phyloP scores from a whole-genome alignment of 179 eudicot species.

The Beta corolliflora region DNA sequence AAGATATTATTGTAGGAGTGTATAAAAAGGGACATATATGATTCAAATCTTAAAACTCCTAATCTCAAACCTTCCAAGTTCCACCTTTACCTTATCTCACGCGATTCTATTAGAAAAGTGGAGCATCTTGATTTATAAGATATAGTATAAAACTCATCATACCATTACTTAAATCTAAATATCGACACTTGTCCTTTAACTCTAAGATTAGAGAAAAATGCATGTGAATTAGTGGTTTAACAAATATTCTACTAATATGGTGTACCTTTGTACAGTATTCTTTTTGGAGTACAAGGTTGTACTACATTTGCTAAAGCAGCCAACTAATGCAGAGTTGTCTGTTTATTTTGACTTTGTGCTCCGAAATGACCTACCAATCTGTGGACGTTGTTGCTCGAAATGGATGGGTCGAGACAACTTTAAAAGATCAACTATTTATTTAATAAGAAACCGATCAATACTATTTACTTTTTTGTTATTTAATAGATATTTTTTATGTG shows the following conservation, averaged over 20 bases:
- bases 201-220: conserved; percentile 6
- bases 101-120: no score
- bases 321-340: conserved; percentile 15
- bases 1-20: no score
- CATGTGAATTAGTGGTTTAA: conserved; percentile 14
- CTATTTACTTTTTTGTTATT: no score
- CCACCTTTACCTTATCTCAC: no score
- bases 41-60: no score
- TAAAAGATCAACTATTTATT: no score
- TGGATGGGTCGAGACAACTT: conserved; percentile 18
- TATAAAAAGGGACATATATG: no score
- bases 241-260: conserved; percentile 19
- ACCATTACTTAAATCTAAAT: neutral
- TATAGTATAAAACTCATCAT: neutral
- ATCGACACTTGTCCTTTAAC: neutral
- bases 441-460: neutral
- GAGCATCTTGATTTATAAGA: neutral
- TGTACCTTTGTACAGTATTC: neutral
- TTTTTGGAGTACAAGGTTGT: conserved; percentile 20
- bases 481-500: no score
- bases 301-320: conserved; percentile 8
- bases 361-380: conserved; percentile 27
- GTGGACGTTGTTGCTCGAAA: conserved; percentile 9
- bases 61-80: no score
- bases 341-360: conserved; percentile 34